These are phyloP conservation scores for Chaetomium sp. DNA, from an alignment of 2,329 filamentous ascomycete species.

Conservation along the genomic window DNA sequence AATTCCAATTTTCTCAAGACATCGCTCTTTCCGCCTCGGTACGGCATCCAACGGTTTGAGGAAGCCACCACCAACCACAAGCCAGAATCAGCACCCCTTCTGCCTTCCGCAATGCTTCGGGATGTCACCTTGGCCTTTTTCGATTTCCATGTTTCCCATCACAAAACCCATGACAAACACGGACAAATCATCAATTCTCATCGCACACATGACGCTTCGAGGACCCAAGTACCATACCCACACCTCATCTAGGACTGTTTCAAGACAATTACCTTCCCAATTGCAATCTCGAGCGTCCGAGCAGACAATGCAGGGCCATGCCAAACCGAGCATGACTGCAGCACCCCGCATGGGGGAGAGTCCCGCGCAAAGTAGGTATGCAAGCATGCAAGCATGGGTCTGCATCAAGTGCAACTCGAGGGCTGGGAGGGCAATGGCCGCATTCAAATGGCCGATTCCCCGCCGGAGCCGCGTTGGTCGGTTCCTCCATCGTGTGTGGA, in stretches of 20 bases:
- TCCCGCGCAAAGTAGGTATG: not conserved
- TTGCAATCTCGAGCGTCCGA: not conserved
- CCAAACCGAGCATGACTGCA: slow-evolving; percentile 13
- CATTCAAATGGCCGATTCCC: slow-evolving; percentile 8
- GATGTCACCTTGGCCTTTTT: not conserved
- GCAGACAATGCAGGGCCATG: slow-evolving; percentile 2
- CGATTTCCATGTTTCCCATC: not conserved
- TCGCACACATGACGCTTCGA: slow-evolving; percentile 2
- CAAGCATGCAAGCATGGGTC: slow-evolving; percentile 1
- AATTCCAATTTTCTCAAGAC: not conserved
- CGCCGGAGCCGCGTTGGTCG: slow-evolving; percentile 5
- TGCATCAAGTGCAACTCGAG: not conserved
- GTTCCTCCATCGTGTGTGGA: not conserved
- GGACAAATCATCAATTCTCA: not conserved
- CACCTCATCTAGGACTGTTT: slow-evolving; percentile 26
- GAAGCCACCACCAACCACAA: not conserved
- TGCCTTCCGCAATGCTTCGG: not conserved
- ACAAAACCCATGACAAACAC: not conserved
- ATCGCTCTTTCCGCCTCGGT: not conserved
- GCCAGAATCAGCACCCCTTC: not conserved
- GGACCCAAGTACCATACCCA: not conserved
- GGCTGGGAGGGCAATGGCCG: not conserved
- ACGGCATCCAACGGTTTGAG: not conserved
- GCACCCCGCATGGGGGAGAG: slow-evolving; percentile 12
- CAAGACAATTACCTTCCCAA: slow-evolving; percentile 27